Conservation (phyloP, 2,329 filamentous ascomycete species). For the Fusarium sp. region DNA sequence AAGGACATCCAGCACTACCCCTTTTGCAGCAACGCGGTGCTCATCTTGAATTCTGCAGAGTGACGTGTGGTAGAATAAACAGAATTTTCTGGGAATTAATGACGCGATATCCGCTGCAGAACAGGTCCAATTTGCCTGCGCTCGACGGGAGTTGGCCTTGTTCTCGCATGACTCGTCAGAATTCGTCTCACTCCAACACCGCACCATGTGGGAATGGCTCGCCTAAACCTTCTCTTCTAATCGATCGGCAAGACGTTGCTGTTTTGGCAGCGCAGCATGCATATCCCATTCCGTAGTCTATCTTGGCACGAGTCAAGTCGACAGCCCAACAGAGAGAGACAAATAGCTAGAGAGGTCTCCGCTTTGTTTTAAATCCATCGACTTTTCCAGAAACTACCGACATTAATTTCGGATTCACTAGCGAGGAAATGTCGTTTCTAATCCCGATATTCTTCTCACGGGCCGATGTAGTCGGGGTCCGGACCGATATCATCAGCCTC, state of each 20-base stretch:
- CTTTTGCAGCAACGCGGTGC: too few species aligned
- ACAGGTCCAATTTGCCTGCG: not conserved
- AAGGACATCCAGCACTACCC: too few species aligned
- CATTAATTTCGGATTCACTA: not conserved
- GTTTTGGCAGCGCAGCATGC: not conserved
- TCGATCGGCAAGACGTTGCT: not conserved
- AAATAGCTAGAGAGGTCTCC: not conserved
- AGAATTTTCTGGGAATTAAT: not conserved
- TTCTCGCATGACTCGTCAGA: not conserved
- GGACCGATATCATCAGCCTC: not conserved
- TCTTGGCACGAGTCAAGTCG: not conserved
- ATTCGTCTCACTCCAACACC: not conserved
- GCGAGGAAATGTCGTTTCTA: not conserved
- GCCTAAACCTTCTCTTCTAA: not conserved
- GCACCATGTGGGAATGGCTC: not conserved
- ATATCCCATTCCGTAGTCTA: not conserved
- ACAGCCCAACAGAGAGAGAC: not conserved
- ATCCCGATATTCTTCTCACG: not conserved
- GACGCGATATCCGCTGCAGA: not conserved
- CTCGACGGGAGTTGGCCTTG: not conserved
- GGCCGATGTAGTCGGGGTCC: not conserved
- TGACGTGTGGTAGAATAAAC: not conserved
- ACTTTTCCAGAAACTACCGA: too few species aligned
- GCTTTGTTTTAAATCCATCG: too few species aligned
- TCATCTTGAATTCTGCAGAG: not conserved